These are phyloP conservation scores for Aspergillus bombycis DNA, from an alignment of 2,329 filamentous ascomycete genomes.

Conservation along the genomic window DNA sequence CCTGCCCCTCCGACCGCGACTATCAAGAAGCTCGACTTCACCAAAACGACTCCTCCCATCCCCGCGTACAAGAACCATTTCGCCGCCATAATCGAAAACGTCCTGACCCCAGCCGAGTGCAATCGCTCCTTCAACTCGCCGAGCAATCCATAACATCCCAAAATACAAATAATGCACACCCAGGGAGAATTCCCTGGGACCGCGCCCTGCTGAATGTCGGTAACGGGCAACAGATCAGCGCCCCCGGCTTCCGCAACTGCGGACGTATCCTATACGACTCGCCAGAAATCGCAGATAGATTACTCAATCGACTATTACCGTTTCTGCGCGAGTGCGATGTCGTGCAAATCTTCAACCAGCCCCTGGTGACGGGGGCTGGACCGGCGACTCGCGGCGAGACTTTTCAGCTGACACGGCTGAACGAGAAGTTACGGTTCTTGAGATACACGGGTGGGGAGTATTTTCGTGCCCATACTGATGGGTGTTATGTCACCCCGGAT, in stretches of 20 bases:
- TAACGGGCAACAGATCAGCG: conserved; percentile 59
- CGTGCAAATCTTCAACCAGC: conserved; percentile 39
- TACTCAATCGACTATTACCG: conserved; percentile 62
- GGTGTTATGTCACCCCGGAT: conserved; percentile 61
- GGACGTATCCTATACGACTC: conserved; percentile 77
- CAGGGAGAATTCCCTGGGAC: conserved; percentile 57
- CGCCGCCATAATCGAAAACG: conserved; percentile 16
- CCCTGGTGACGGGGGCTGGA: conserved; percentile 47
- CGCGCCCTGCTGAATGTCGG: conserved; percentile 71
- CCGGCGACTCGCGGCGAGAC: conserved; percentile 41
- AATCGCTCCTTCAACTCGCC: conserved; percentile 53
- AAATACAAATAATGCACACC: neutral
- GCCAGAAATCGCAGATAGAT: conserved; percentile 61
- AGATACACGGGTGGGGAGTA: conserved; percentile 72
- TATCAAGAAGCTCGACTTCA: conserved; percentile 14
- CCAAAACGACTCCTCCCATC: conserved; percentile 15
- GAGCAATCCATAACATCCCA: conserved; percentile 40
- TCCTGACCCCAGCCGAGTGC: conserved; percentile 14
- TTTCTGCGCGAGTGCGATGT: conserved; percentile 54
- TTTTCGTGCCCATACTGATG: conserved; percentile 73
- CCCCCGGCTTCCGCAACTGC: conserved; percentile 65
- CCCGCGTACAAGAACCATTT: conserved; percentile 16
- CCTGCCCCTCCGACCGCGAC: neutral
- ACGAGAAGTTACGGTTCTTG: conserved; percentile 74
- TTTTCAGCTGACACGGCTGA: conserved; percentile 52